These are phyloP conservation scores for Coemansia sp. DNA, from an alignment of 192 early-diverging fungal species.

Conservation along the genomic window DNA sequence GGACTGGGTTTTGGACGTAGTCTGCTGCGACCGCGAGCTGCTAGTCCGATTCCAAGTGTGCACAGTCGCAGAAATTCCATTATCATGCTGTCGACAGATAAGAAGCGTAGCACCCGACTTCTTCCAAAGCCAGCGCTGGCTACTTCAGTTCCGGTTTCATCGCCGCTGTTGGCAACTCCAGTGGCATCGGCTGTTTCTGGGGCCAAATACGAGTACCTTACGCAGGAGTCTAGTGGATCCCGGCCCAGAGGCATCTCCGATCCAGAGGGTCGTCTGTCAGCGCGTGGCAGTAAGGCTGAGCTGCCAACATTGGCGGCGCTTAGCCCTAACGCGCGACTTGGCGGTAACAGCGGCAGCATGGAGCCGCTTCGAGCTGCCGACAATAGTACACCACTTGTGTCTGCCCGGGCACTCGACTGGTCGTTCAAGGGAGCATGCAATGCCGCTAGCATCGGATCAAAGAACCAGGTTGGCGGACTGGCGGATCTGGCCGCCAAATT, in stretches of 20 bases:
- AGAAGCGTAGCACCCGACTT: slow-evolving; percentile 1
- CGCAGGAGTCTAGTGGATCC: slow-evolving; percentile 6
- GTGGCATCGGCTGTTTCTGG: slow-evolving; percentile 20
- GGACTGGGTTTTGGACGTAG: slow-evolving; percentile 18
- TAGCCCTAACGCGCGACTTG: not conserved
- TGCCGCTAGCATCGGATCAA: not conserved
- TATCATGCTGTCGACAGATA: not conserved
- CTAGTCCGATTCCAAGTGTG: slow-evolving; percentile 13
- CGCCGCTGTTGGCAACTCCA: slow-evolving; percentile 15
- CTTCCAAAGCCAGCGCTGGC: slow-evolving; percentile 16
- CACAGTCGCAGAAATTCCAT: slow-evolving; percentile 13
- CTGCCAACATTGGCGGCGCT: not conserved
- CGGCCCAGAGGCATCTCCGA: slow-evolving; percentile 40
- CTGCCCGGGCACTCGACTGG: slow-evolving; percentile 11
- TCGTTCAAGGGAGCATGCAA: not conserved
- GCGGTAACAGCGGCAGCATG: slow-evolving; percentile 2
- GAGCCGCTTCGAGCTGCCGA: slow-evolving; percentile 1
- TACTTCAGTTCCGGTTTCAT: slow-evolving; percentile 11
- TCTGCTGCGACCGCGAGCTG: slow-evolving; percentile 13
- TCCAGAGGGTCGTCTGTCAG: slow-evolving; percentile 31
- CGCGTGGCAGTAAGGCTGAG: slow-evolving; percentile 14
- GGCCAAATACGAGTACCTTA: slow-evolving; percentile 14
- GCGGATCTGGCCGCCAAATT: not conserved
- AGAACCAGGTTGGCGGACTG: not conserved
- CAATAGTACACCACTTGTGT: not conserved